Conservation (phyloP, 192 early-diverging fungal genomes). For the Podila minutissima region DNA sequence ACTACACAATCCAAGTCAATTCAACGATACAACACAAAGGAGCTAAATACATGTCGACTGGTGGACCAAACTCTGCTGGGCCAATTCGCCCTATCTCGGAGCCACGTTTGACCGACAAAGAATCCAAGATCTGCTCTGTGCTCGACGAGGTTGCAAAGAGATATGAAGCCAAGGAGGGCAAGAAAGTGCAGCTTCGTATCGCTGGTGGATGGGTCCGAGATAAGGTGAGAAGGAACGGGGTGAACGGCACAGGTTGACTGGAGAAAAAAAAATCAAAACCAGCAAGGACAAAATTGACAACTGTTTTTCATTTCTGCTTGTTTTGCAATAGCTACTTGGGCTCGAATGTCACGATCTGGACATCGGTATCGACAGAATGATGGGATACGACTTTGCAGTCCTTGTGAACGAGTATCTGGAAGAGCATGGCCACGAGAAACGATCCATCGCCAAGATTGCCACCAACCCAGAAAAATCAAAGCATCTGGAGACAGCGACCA, state of each 20-base stretch:
- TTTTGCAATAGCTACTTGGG: conserved; percentile 75
- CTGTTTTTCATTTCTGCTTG: not conserved
- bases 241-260: not conserved
- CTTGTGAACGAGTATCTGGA: conserved; percentile 73
- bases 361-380: conserved; percentile 93
- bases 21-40: not conserved
- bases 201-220: conserved; percentile 99
- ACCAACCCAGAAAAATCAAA: conserved; percentile 95
- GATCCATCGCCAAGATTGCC: conserved; percentile 83
- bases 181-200: conserved; percentile 78
- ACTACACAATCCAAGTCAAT: not conserved
- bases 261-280: not conserved
- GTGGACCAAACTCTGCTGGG: not conserved
- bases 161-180: conserved; percentile 54
- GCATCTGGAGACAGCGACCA: conserved; percentile 97
- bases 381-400: conserved; percentile 90
- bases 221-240: conserved; percentile 66
- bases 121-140: conserved; percentile 74
- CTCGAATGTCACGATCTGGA: conserved; percentile 91
- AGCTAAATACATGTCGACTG: not conserved
- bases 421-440: conserved; percentile 41
- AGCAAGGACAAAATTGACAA: not conserved
- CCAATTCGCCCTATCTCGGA: not conserved
- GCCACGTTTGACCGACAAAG: conserved; percentile 62
- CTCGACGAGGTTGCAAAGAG: conserved; percentile 69